Percentiles rank a stretch among this genome's conserved stretches.
phyloP scores from a whole-genome alignment of 371 early-diverging fungal genomes.

The Mucor saturninus region DNA sequence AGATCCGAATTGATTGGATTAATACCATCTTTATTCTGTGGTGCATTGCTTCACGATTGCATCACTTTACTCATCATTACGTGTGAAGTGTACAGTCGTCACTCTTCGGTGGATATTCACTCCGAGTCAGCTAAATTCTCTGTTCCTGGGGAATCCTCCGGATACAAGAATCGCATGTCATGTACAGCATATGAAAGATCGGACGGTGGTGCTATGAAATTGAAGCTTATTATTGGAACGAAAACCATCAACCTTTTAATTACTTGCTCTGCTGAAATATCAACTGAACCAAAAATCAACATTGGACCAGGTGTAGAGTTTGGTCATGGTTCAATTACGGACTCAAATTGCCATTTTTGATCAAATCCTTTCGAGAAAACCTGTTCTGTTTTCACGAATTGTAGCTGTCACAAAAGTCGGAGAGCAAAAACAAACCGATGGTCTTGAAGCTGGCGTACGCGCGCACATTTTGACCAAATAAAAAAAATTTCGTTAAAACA shows the following conservation, averaged over 20 bases:
- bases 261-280: conserved; percentile 26
- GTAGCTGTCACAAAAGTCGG: too few relatives aligned
- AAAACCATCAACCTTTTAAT: conserved; percentile 23
- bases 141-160: conserved; percentile 14
- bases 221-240: conserved; percentile 23
- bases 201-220: conserved; percentile 18
- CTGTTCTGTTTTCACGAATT: too few relatives aligned
- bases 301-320: conserved; percentile 25
- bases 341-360: conserved; percentile 22
- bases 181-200: conserved; percentile 25
- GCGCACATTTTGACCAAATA: too few relatives aligned
- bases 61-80: conserved; percentile 23
- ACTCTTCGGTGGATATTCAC: conserved; percentile 23
- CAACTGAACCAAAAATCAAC: conserved; percentile 26
- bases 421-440: too few relatives aligned
- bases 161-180: conserved; percentile 22
- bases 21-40: conserved; percentile 12
- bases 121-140: conserved; percentile 21
- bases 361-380: too few relatives aligned
- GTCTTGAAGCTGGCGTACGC: too few relatives aligned
- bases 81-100: conserved; percentile 25
- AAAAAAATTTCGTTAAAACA: too few relatives aligned
- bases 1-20: too few relatives aligned
- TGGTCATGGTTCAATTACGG: conserved; percentile 22
- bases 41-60: conserved; percentile 25